Conservation (phyloP, 495 filamentous ascomycete species). For the Xylaria palmicola region DNA sequence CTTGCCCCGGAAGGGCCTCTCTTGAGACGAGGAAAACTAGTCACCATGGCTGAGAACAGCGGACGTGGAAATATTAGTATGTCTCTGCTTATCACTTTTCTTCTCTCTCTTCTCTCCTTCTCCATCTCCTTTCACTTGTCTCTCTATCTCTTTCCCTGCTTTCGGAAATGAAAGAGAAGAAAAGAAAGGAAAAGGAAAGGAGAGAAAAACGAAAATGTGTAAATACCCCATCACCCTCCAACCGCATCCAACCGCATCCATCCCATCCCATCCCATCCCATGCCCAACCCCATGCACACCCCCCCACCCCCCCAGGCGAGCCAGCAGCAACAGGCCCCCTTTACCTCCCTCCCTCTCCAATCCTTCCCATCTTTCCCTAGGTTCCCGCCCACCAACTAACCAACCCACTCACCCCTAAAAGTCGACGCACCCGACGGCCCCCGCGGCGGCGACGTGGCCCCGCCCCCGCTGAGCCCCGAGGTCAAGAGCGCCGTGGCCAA, state of each 20-base stretch:
- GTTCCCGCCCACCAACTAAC: not conserved
- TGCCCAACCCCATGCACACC: not conserved
- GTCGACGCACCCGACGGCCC: constrained; percentile 56
- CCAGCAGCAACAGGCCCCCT: too few relatives aligned
- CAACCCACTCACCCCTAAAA: constrained; percentile 16
- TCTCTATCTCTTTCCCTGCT: too few relatives aligned
- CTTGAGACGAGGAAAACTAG: constrained; percentile 36
- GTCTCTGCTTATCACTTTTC: constrained; percentile 20
- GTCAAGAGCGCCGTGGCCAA: constrained; percentile 44
- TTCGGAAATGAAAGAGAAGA: too few relatives aligned
- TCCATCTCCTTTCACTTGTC: not conserved
- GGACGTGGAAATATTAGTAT: constrained; percentile 56
- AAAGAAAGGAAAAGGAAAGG: too few relatives aligned
- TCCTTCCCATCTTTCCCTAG: too few relatives aligned
- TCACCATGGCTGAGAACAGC: constrained; percentile 58
- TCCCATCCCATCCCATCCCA: not conserved
- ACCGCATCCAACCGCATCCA: not conserved
- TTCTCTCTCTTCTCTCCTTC: not conserved
- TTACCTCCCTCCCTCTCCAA: too few relatives aligned
- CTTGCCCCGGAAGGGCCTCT: too few relatives aligned
- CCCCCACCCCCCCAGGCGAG: not conserved
- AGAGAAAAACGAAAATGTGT: too few relatives aligned
- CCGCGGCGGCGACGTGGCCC: constrained; percentile 38
- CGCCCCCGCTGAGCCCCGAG: constrained; percentile 49
- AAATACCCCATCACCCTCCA: not conserved